phyloP scores from a whole-genome alignment of 768 basidiomycete species.

The Xerocomus potaroensis region DNA sequence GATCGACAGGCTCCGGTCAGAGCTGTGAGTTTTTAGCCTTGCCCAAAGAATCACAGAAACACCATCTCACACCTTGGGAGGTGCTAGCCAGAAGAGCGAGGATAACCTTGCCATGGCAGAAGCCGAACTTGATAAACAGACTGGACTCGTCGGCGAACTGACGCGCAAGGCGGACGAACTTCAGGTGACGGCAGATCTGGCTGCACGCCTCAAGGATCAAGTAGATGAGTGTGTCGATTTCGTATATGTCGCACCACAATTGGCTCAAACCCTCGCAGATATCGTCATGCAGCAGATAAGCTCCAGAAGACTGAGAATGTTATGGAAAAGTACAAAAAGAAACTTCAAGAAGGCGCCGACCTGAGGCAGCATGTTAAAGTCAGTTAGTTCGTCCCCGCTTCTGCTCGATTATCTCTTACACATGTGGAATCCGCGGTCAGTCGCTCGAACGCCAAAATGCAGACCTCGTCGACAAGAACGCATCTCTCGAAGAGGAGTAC shows the following conservation, averaged over 20 bases:
- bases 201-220: conserved; percentile 81
- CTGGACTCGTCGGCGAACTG: conserved; percentile 60
- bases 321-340: conserved; percentile 98
- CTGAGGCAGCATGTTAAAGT: conserved; percentile 84
- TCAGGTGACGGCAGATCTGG: conserved; percentile 71
- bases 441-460: conserved; percentile 91
- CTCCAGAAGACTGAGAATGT: conserved; percentile 94
- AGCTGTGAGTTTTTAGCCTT: conserved; percentile 63
- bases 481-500: conserved; percentile 88
- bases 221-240: conserved; percentile 71
- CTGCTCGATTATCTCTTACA: background rate
- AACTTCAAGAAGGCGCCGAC: conserved; percentile 91
- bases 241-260: background rate
- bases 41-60: background rate
- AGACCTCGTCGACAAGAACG: conserved; percentile 85
- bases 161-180: conserved; percentile 80
- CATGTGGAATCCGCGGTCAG: conserved; percentile 34
- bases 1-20: conserved; percentile 73
- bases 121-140: conserved; percentile 79
- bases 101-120: conserved; percentile 84
- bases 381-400: conserved; percentile 35
- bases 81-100: conserved; percentile 84
- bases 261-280: conserved; percentile 41
- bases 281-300: conserved; percentile 88
- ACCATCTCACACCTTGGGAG: conserved; percentile 28